Percentiles rank a stretch among this genome's conserved stretches.
Evolutionary conservation across 352 stramenopile genomes (phyloP).

Genomic region (Globisporangium middletonii): DNA sequence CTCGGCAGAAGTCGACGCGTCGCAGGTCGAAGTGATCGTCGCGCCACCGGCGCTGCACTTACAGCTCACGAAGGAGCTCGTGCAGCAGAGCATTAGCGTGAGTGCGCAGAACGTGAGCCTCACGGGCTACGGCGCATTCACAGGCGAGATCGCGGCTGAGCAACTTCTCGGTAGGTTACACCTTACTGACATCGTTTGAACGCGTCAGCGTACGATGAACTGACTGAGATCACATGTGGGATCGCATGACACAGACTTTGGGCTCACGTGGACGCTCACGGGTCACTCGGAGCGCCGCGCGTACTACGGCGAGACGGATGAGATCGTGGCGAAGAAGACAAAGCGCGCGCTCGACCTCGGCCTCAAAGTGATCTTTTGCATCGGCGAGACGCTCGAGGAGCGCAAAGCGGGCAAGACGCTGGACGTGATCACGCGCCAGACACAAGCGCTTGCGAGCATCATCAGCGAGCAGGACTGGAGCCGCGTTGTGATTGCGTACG

Average conservation of each 20-base stretch:
- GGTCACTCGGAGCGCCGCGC: slow-evolving; percentile 92
- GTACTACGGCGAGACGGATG: slow-evolving; percentile 90
- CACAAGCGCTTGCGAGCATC: slow-evolving; percentile 87
- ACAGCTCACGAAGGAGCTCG: slow-evolving; percentile 31
- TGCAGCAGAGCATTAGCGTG: slow-evolving; percentile 63
- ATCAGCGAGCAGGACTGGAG: slow-evolving; percentile 81
- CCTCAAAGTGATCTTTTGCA: slow-evolving; percentile 95
- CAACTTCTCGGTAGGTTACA: slow-evolving; percentile 65
- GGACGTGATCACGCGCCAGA: slow-evolving; percentile 93
- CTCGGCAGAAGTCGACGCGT: slow-evolving; percentile 46
- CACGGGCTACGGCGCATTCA: slow-evolving; percentile 89
- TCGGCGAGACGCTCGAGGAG: slow-evolving; percentile 93
- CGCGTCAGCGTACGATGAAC: neutral
- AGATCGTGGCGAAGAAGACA: slow-evolving; percentile 93
- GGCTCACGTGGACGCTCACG: slow-evolving; percentile 76
- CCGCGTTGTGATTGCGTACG: slow-evolving; percentile 93
- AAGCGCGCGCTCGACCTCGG: slow-evolving; percentile 86
- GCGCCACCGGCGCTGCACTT: slow-evolving; percentile 75
- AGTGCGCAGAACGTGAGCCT: slow-evolving; percentile 80
- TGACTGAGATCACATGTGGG: neutral
- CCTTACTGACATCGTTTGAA: neutral
- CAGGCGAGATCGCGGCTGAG: slow-evolving; percentile 87
- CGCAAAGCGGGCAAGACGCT: slow-evolving; percentile 86
- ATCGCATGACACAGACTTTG: slow-evolving; percentile 38
- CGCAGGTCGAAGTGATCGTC: slow-evolving; percentile 73